Conservation (phyloP, 805 yeast genomes). For the Saccharomycopsis lassenensis region DNA sequence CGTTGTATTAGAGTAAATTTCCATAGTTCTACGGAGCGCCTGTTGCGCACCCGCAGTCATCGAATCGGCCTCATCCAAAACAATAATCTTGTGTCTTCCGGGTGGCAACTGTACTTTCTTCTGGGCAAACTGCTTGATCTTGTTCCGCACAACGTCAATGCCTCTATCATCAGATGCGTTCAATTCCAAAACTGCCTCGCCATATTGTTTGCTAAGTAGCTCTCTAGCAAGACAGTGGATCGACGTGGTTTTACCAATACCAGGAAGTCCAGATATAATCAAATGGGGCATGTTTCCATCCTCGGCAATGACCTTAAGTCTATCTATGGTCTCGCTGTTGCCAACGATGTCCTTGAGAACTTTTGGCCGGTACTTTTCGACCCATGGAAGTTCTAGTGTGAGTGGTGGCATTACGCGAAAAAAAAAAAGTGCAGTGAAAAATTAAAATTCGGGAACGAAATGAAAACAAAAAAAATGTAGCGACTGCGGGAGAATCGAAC, state of each 20-base stretch:
- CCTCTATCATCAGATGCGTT: slow-evolving; percentile 98
- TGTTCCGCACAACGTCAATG: slow-evolving; percentile 88
- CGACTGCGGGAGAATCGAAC: too few species aligned
- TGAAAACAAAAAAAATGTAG: not conserved
- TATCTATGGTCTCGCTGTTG: slow-evolving; percentile 77
- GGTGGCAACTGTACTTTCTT: slow-evolving; percentile 79
- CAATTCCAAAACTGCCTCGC: slow-evolving; percentile 81
- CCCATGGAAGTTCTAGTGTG: slow-evolving; percentile 41
- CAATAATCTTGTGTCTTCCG: slow-evolving; percentile 86
- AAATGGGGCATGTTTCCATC: slow-evolving; percentile 97
- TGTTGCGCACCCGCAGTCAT: slow-evolving; percentile 98
- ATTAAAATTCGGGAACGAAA: not conserved
- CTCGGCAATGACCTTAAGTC: slow-evolving; percentile 70
- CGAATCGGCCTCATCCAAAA: slow-evolving; percentile 90
- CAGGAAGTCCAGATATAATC: slow-evolving; percentile 93
- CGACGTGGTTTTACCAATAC: slow-evolving; percentile 95
- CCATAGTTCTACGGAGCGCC: slow-evolving; percentile 92
- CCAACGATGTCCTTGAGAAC: slow-evolving; percentile 81
- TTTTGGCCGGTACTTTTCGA: slow-evolving; percentile 91
- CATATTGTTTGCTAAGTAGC: slow-evolving; percentile 59
- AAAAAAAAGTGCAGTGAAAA: not conserved
- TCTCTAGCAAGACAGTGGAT: slow-evolving; percentile 83
- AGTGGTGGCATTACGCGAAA: slow-evolving; percentile 6
- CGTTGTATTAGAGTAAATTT: slow-evolving; percentile 87
- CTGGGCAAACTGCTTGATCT: slow-evolving; percentile 93